Evolutionary conservation across 2,329 filamentous ascomycete genomes (phyloP).

Genomic region (Alternaria gaisen): DNA sequence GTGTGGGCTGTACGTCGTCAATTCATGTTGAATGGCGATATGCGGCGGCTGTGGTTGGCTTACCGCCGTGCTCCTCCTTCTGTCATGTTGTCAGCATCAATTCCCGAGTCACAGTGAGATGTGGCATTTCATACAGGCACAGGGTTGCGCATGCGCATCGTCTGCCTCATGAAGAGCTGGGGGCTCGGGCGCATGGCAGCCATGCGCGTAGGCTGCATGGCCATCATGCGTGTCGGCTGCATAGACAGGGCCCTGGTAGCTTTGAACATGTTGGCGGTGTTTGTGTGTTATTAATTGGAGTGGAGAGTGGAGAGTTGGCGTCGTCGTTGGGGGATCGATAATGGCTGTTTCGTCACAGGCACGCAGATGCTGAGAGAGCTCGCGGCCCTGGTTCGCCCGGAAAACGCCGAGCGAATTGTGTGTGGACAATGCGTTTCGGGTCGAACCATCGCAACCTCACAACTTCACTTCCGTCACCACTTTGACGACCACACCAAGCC

Average conservation of each 20-base stretch:
- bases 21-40: slow-evolving; percentile 19
- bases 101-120: neutral
- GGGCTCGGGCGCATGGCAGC: slow-evolving; percentile 50
- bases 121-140: slow-evolving; percentile 70
- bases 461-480: slow-evolving; percentile 44
- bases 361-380: slow-evolving; percentile 30
- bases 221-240: slow-evolving; percentile 53
- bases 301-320: slow-evolving; percentile 29
- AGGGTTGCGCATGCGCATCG: slow-evolving; percentile 65
- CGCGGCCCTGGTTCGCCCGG: slow-evolving; percentile 36
- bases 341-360: slow-evolving; percentile 44
- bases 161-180: slow-evolving; percentile 49
- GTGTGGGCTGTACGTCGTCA: slow-evolving; percentile 76
- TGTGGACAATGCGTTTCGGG: slow-evolving; percentile 44
- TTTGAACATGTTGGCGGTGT: slow-evolving; percentile 42
- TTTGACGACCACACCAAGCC: slow-evolving; percentile 28
- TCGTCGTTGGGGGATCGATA: slow-evolving; percentile 27
- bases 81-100: slow-evolving; percentile 55
- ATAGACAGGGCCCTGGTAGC: slow-evolving; percentile 51
- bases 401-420: slow-evolving; percentile 46
- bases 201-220: slow-evolving; percentile 54
- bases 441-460: slow-evolving; percentile 45
- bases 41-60: slow-evolving; percentile 38
- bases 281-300: slow-evolving; percentile 30
- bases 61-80: slow-evolving; percentile 73